Evolutionary conservation across 495 filamentous ascomycete genomes (phyloP), one percentile per base, ranked within the genome.

Genomic region (Alectoria sarmentosa): DNA sequence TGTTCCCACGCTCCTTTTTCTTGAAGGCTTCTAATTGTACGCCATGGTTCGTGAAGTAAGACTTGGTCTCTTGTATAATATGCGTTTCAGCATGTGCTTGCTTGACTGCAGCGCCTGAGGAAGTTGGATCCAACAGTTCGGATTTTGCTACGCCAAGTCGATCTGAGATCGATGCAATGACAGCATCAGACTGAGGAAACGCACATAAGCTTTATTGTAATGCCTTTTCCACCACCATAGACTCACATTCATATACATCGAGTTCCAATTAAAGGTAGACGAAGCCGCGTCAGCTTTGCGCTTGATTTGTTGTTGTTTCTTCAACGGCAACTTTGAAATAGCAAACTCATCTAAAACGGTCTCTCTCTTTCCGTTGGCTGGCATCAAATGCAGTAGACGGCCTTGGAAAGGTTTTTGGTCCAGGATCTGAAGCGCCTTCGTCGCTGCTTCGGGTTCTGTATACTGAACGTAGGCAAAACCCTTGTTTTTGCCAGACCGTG

Each of bases 11-110:
- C 67, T 91, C 83, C 52, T 84, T 82, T 42, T 82, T 84, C 73
- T 92, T 92, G 77, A 99, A 98, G 13, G 92, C 86, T 63, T 96
- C 84, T 28, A 99, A 79, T 73, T 97, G 90, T 10, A 98, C 89
- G 28, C 94, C 94, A 61, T 96, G 88, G 10, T 86, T 79, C 32
- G 82, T 78, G 70, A 99, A 96, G 75, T 92, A 99, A 17, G 85
- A 77, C 72, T 96, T 98, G 0, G 93, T 96, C 73, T 98, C 95
- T 78, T 96, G 90, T 66, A 99, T 97, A 59, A 96, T 82, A 67
- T 92, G 89, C 28, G 95, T 97, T 77, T 99, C 94, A 44, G 95
- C 94, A 73, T 96, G 89, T 46, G 94, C 94, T 78, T 98, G 94
- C 76, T 93, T 96, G 46, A 98, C 90, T 44, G 91, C 93, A 61